Percentiles rank a stretch among this genome's conserved stretches.
These are phyloP conservation scores for Ustilago shanxiensis DNA, from an alignment of 1,284 basidiomycete species.

Conservation along the genomic window DNA sequence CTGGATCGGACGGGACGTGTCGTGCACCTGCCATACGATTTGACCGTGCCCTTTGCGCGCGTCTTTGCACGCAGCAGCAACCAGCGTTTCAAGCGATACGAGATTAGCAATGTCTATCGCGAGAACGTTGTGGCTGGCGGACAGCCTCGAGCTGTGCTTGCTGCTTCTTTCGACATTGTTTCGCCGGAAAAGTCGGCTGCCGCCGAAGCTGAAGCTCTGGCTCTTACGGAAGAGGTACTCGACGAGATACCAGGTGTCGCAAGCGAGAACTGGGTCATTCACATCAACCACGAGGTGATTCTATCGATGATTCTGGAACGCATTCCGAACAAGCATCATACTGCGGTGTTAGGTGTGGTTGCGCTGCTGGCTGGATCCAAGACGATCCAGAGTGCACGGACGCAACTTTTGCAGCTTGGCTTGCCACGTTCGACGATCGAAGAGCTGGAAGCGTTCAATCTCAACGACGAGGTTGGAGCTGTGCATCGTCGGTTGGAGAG, in stretches of 20 bases:
- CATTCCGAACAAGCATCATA: constrained; percentile 61
- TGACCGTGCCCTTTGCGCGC: constrained; percentile 83
- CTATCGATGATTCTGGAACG: constrained; percentile 62
- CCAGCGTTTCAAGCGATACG: constrained; percentile 88
- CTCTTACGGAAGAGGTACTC: constrained; percentile 65
- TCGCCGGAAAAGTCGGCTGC: constrained; percentile 67
- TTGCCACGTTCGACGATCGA: constrained; percentile 62
- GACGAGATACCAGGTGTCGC: constrained; percentile 65
- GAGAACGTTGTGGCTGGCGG: constrained; percentile 69
- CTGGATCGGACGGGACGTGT: constrained; percentile 76
- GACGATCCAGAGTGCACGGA: constrained; percentile 50
- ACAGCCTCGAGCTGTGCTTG: constrained; percentile 68
- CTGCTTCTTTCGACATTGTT: constrained; percentile 70
- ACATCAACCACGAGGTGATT: constrained; percentile 65
- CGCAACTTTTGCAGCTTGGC: constrained; percentile 58
- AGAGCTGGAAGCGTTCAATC: constrained; percentile 64
- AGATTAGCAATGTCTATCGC: constrained; percentile 74
- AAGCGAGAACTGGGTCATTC: constrained; percentile 62
- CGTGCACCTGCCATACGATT: constrained; percentile 67
- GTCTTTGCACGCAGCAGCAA: constrained; percentile 81
- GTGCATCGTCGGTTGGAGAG: constrained; percentile 52
- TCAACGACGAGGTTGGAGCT: constrained; percentile 56
- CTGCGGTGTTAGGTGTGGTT: constrained; percentile 48
- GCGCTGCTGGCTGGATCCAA: constrained; percentile 47
- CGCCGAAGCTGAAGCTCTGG: constrained; percentile 68